These are phyloP conservation scores for Citrullus amarus DNA, from an alignment of 306 rosid species.

Conservation along the genomic window DNA sequence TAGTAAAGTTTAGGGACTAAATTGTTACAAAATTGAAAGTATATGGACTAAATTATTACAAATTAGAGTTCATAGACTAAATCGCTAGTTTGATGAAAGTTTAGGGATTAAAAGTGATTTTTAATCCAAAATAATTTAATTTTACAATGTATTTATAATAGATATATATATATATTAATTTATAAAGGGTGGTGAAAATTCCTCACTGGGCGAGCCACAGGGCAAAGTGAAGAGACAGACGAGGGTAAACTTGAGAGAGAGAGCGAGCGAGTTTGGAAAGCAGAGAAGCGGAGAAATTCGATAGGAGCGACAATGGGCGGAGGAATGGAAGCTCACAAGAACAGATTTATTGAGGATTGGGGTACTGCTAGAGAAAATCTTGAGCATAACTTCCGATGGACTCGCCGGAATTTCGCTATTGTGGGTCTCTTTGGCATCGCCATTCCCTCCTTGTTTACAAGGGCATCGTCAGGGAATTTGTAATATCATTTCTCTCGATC, in stretches of 20 bases:
- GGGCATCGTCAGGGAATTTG: conserved; percentile 86
- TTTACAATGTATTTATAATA: too few species aligned
- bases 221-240: neutral
- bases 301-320: conserved; percentile 53
- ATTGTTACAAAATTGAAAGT: too few species aligned
- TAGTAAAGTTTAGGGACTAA: too few species aligned
- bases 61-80: too few species aligned
- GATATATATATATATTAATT: neutral
- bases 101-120: too few species aligned
- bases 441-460: conserved; percentile 66
- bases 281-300: neutral
- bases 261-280: neutral
- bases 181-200: neutral
- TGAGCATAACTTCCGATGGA: conserved; percentile 87
- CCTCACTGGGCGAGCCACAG: neutral
- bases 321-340: conserved; percentile 91
- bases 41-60: too few species aligned
- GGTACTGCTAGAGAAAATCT: conserved; percentile 71
- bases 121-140: too few species aligned
- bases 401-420: conserved; percentile 79
- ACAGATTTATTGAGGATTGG: conserved; percentile 89
- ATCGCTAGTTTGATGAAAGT: too few species aligned
- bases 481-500: conserved; percentile 1
- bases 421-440: conserved; percentile 82
- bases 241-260: neutral